These are phyloP conservation scores for Fragilaria radians DNA, from an alignment of 108 stramenopile genomes.

Conservation along the genomic window DNA sequence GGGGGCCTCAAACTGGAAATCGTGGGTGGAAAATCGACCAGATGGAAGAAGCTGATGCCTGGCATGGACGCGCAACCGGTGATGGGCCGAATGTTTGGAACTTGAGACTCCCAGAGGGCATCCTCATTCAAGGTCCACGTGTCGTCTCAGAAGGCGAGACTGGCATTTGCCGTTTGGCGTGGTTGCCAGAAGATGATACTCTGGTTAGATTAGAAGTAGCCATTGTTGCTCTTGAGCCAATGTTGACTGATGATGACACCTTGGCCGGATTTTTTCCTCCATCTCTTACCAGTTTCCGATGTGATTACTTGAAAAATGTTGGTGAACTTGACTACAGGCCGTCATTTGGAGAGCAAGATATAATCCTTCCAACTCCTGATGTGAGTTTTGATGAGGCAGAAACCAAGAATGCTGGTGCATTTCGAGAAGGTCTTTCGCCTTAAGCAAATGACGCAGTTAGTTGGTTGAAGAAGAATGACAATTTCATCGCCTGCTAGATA, in stretches of 20 bases:
- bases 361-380: not conserved
- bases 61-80: constrained; percentile 66
- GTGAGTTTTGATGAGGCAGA: not conserved
- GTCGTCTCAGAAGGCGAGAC: constrained; percentile 44
- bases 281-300: constrained; percentile 63
- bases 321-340: constrained; percentile 57
- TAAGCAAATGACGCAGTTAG: constrained; percentile 2
- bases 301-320: constrained; percentile 65
- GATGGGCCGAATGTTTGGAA: constrained; percentile 53
- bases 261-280: constrained; percentile 77
- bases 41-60: constrained; percentile 75
- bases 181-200: constrained; percentile 71
- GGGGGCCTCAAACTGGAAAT: constrained; percentile 74
- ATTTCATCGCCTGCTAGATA: too few species aligned
- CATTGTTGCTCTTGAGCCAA: constrained; percentile 64
- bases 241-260: constrained; percentile 49
- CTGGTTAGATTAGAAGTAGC: constrained; percentile 75
- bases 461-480: too few species aligned
- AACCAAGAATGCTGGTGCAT: not conserved
- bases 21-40: constrained; percentile 71
- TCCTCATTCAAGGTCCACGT: constrained; percentile 66
- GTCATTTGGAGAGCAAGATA: constrained; percentile 1
- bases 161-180: constrained; percentile 71
- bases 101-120: constrained; percentile 58
- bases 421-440: constrained; percentile 17